Conservation (phyloP, 202 grass and related monocot genomes). For the Musa balbisiana region DNA sequence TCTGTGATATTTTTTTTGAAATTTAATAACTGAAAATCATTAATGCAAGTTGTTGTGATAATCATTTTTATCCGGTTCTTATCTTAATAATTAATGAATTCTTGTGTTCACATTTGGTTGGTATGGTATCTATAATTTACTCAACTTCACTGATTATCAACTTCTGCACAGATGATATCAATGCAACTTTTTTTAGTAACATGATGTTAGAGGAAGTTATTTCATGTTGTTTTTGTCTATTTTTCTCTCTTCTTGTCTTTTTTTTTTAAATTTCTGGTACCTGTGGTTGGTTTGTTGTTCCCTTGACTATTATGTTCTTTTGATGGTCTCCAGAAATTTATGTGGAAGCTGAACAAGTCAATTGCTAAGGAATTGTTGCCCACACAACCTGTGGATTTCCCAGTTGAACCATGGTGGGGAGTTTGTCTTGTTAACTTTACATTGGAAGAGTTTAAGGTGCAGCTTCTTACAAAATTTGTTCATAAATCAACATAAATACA, state of each 20-base stretch:
- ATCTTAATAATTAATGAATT: no score
- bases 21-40: no score
- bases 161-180: not conserved
- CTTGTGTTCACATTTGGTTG: no score
- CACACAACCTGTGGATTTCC: conserved; percentile 73
- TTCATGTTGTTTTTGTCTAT: not conserved
- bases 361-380: conserved; percentile 98
- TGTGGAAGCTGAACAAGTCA: conserved; percentile 99
- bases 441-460: conserved; percentile 96
- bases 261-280: not conserved
- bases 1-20: no score
- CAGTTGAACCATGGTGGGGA: conserved; percentile 93
- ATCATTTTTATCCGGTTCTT: no score
- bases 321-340: conserved; percentile 66
- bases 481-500: not conserved
- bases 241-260: not conserved
- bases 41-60: no score
- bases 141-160: not conserved
- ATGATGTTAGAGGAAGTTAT: not conserved
- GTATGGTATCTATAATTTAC: not conserved
- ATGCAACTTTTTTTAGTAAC: no score
- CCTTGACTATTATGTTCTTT: conserved; percentile 21
- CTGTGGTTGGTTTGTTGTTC: conserved; percentile 7
- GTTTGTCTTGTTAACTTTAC: conserved; percentile 99
- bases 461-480: conserved; percentile 13